A percentile compares a stretch with the other conserved stretches of the same genome.
Evolutionary conservation across 2,329 filamentous ascomycete genomes (phyloP).

Genomic region (Dryadomyces quercivorus): DNA sequence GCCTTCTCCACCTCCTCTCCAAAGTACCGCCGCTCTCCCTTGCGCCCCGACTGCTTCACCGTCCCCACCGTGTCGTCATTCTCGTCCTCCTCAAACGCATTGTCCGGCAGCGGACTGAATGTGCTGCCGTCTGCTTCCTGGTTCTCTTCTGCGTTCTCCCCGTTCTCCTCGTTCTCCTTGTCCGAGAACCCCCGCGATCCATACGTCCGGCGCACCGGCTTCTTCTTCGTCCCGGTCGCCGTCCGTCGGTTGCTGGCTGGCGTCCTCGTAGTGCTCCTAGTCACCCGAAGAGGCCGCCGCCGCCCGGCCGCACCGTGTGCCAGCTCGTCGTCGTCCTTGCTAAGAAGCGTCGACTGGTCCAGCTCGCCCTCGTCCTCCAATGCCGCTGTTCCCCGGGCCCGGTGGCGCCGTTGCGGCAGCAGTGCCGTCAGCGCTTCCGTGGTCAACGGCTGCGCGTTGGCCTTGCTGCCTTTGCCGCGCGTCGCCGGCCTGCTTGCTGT

Average conservation of each 20-base stretch:
- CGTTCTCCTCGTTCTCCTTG: conserved; percentile 52
- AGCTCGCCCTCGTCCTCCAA: conserved; percentile 24
- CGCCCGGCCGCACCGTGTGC: conserved; percentile 29
- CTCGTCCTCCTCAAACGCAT: conserved; percentile 28
- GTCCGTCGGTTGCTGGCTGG: conserved; percentile 9
- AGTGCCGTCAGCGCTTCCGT: conserved; percentile 42
- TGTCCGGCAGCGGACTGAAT: conserved; percentile 32
- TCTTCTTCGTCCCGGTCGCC: conserved; percentile 5
- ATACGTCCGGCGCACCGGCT: conserved; percentile 33
- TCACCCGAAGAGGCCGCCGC: conserved; percentile 10
- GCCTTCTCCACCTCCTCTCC: conserved; percentile 43
- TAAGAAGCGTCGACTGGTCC: conserved; percentile 28
- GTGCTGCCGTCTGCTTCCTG: conserved; percentile 22
- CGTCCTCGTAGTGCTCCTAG: background rate
- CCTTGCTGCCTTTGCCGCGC: conserved; percentile 15
- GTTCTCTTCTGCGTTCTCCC: conserved; percentile 44
- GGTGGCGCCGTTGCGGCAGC: conserved; percentile 39
- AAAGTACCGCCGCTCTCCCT: conserved; percentile 16
- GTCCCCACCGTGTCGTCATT: conserved; percentile 11
- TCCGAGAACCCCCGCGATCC: conserved; percentile 37
- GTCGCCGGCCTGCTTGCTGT: background rate
- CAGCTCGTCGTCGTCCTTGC: conserved; percentile 44
- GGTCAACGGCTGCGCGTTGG: conserved; percentile 25
- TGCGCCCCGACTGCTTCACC: conserved; percentile 23
- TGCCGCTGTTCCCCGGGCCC: conserved; percentile 9